These are phyloP conservation scores for Cordyceps militaris DNA, from an alignment of 2,329 filamentous ascomycete species.

Conservation along the genomic window DNA sequence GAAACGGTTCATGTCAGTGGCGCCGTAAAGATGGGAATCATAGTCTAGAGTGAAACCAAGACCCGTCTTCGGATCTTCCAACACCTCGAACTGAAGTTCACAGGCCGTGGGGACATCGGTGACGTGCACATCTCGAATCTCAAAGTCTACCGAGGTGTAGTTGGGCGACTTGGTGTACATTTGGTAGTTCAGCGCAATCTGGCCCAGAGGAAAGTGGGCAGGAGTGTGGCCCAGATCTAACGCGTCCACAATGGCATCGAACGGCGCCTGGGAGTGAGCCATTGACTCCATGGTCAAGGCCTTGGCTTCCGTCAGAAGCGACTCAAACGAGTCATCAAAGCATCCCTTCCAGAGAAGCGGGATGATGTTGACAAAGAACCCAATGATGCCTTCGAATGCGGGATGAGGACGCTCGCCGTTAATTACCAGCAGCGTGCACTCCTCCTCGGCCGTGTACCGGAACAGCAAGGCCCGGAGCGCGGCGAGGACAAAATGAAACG, in stretches of 20 bases:
- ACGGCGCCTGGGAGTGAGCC: not conserved
- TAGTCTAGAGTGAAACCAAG: conserved; percentile 3
- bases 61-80: conserved; percentile 2
- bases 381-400: not conserved
- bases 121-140: not conserved
- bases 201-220: not conserved
- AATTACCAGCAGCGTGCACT: not conserved
- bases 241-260: not conserved
- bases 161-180: conserved; percentile 2
- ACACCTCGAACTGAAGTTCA: conserved; percentile 4
- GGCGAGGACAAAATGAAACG: not conserved
- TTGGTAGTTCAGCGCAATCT: conserved; percentile 1
- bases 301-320: not conserved
- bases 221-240: not conserved
- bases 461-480: not conserved
- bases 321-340: not conserved
- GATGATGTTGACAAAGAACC: conserved; percentile 3
- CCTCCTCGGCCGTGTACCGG: conserved; percentile 1
- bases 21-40: not conserved
- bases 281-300: not conserved
- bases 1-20: not conserved
- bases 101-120: conserved; percentile 1
- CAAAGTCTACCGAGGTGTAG: not conserved
- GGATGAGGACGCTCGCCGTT: conserved; percentile 1
- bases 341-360: not conserved